Evolutionary conservation across 352 stramenopile genomes (phyloP), one percentile per base, ranked within the genome.

Genomic region (Globisporangium middletonii): DNA sequence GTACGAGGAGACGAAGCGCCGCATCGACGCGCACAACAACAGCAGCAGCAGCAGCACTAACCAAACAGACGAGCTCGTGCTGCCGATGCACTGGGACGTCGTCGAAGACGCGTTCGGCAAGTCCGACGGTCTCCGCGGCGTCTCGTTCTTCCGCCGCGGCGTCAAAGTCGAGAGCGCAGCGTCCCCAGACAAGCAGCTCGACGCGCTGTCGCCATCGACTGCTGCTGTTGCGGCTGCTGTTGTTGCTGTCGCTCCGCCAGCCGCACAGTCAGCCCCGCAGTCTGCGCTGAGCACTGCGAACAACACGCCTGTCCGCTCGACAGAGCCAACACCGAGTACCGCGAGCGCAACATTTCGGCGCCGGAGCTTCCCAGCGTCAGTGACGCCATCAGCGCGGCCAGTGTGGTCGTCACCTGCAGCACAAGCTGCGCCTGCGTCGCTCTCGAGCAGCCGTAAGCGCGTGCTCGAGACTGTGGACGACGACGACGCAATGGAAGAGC

Each of bases 1-100:
- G 55, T 60, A 54, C 55, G n/a, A 53, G 12, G n/a, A 41, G 15
- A 54, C 55, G 8, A 52, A 46, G 23, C 23, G 42, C 5, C 44
- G 28, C 16, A 46, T 60, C 35, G n/a, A 30, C 5, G 33, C 26
- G 15, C 42, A 49, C 0, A 4, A 30, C 15, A 18, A 35, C n/a
- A 50, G 18, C 45, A 23, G 38, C 38, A 18, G 15, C 38, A 43
- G 15, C 15, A 18, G 38, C 12, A 18, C 15, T 44, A 37, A 44
- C 28, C 16, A 5, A 16, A 23, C 18, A 0, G 28, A 49, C 27
- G 55, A 54, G 1, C 38, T 35, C 15, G 4, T 33, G 33, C 35
- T 60, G 35, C 55, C 55, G 18, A 19, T 26, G 19, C 53, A 60
- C 55, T 60, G 55, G 55, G 19, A 33, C 23, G 15, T 48, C 1